Evolutionary conservation across 345 rosid species (phyloP), one percentile per base, ranked within the genome.

Genomic region (Eutrema yunnanense): DNA sequence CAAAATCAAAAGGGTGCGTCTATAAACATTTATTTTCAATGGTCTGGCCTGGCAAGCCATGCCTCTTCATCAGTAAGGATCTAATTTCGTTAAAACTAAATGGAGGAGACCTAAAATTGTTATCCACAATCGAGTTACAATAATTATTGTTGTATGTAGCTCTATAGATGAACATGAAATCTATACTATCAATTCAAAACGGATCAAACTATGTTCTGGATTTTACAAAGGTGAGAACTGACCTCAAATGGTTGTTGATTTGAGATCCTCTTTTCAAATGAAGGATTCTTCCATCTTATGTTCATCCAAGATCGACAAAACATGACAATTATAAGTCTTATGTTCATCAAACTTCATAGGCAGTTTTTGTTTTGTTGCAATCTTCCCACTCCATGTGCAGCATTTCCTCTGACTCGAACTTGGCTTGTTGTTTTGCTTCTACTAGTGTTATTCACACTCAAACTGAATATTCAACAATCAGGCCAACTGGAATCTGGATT

Each of bases 401-500:
- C 41, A 71, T 51, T 30, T 71, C 44, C 6, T 62, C 34, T 22
- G 42, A 0, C 62, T 33, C n/a, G 10, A 72, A 42, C 46, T 33
- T 43, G 62, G n/a, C 44, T 41, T 51, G 29, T 42, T 52, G 8
- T 51, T 51, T 54, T 42, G 37, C 30, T 72, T 71, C 3, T 12
- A 14, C 2, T 14, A 11, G 53, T 50, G 44, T 65, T 51, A 50
- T 8, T 50, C 10, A 63, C 38, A 72, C 30, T 53, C 54, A 44
- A 44, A 9, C 26, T 3, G 54, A 53, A 63, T 13, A 37, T 47
- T 73, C 65, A 73, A 65, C 58, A 29, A 16, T 73, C 44, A 65
- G 72, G 37, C 77, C 77, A 73, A 73, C 77, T 73, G 4, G 77
- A 65, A 46, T 65, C 77, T 37, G 71, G 71, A 36, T 48, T 73